Percentiles rank a stretch among this genome's conserved stretches.
phyloP scores from a whole-genome alignment of 805 yeast species.

The Yamadazyma takamatsuzukensis region DNA sequence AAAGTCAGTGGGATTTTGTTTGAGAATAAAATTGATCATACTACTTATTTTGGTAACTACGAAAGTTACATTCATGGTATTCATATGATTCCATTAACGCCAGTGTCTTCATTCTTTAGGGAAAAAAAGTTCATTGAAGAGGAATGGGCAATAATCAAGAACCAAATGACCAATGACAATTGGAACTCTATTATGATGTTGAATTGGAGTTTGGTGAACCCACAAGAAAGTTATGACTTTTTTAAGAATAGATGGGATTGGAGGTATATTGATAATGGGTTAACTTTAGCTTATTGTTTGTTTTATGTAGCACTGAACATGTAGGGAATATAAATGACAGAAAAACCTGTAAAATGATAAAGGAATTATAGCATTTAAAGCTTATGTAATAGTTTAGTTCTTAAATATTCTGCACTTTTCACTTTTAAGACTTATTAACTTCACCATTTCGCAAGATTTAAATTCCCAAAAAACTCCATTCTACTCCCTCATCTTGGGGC shows the following conservation, averaged over 20 bases:
- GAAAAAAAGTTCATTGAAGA: conserved; percentile 45
- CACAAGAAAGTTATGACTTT: conserved; percentile 14
- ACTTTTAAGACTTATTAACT: not conserved
- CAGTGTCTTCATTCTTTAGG: conserved; percentile 56
- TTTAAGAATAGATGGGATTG: conserved; percentile 11
- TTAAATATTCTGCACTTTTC: too few relatives aligned
- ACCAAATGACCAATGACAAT: conserved; percentile 38
- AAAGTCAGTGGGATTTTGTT: conserved; percentile 67
- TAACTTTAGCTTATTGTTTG: conserved; percentile 16
- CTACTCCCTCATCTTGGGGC: not conserved
- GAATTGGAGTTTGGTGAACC: conserved; percentile 17
- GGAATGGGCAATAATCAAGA: conserved; percentile 32
- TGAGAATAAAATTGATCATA: conserved; percentile 70
- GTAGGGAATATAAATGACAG: conserved; percentile 2
- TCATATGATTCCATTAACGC: conserved; percentile 73
- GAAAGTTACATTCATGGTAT: conserved; percentile 71
- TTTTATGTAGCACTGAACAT: conserved; percentile 10
- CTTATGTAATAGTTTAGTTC: too few relatives aligned
- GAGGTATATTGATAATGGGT: conserved; percentile 14
- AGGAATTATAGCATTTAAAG: too few relatives aligned
- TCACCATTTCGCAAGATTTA: not conserved
- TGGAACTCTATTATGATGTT: conserved; percentile 56
- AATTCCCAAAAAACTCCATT: not conserved
- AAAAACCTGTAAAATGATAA: too few relatives aligned
- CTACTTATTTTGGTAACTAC: conserved; percentile 63